These are phyloP conservation scores for Cryptococcus jaspeensis DNA, from an alignment of 1,284 basidiomycete species.

Conservation along the genomic window DNA sequence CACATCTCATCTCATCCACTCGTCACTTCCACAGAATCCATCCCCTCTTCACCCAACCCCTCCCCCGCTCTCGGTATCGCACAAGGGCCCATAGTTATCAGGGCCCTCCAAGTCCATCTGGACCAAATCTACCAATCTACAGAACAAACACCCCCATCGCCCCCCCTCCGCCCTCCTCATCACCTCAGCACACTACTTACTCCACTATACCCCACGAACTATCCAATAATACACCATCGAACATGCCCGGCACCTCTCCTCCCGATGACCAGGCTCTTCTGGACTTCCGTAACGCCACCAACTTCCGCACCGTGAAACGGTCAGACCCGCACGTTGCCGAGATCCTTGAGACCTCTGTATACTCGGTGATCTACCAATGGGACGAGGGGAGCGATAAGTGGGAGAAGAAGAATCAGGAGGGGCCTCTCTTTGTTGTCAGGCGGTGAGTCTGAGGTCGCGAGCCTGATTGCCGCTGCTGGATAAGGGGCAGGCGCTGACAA, in stretches of 20 bases:
- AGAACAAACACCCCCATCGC: background rate
- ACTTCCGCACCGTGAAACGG: slow-evolving; percentile 40
- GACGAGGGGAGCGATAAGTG: slow-evolving; percentile 33
- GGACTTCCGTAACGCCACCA: slow-evolving; percentile 27
- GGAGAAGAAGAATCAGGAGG: slow-evolving; percentile 49
- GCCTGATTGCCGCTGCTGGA: background rate
- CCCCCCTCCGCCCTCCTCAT: no score
- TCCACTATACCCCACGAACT: background rate
- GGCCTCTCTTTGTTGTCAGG: slow-evolving; percentile 42
- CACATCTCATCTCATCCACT: no score
- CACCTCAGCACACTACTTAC: no score
- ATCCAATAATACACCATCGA: background rate
- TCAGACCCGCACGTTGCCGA: slow-evolving; percentile 36
- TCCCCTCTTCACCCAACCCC: background rate
- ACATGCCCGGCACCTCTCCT: background rate
- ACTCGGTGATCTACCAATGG: slow-evolving; percentile 42
- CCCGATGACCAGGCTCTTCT: slow-evolving; percentile 12
- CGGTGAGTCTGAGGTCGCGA: slow-evolving; percentile 24
- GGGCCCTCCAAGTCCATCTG: background rate
- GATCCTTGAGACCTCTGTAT: slow-evolving; percentile 41
- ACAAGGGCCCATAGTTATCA: background rate
- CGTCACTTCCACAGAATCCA: background rate
- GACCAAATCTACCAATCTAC: background rate
- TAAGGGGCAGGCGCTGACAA: background rate
- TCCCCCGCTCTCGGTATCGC: background rate